A percentile compares a stretch with the other conserved stretches of the same genome.
Conservation (phyloP, 2,329 filamentous ascomycete genomes). For the Xylariaceae sp. region DNA sequence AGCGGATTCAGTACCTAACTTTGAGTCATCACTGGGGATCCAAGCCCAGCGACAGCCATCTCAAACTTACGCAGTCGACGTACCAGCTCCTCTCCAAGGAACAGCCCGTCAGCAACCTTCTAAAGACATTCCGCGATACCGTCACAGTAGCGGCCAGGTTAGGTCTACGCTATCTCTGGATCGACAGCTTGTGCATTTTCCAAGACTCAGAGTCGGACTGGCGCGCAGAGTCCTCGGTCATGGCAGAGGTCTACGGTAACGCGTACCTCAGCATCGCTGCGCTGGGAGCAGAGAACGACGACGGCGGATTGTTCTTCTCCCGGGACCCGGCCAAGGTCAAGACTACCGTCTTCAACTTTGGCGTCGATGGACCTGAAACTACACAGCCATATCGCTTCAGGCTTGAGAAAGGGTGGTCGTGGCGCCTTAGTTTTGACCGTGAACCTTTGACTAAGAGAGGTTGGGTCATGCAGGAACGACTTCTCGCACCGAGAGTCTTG, state of each 20-base stretch:
- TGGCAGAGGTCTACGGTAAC: not conserved
- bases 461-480: slow-evolving; percentile 12
- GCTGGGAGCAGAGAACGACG: not conserved
- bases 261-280: slow-evolving; percentile 7
- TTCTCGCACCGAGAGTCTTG: slow-evolving; percentile 17
- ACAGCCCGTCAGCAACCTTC: not conserved
- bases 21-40: slow-evolving; percentile 2
- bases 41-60: not conserved
- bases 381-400: not conserved
- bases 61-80: not conserved
- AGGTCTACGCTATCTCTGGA: not conserved
- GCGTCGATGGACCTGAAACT: not conserved
- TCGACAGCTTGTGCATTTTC: not conserved
- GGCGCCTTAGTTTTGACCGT: not conserved
- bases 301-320: slow-evolving; percentile 2
- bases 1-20: not conserved
- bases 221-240: not conserved
- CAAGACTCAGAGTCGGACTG: not conserved
- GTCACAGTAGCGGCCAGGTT: not conserved
- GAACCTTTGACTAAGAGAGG: slow-evolving; percentile 5
- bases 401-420: slow-evolving; percentile 10
- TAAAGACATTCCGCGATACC: not conserved
- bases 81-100: not conserved
- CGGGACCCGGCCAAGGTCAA: not conserved
- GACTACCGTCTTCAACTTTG: not conserved